Evolutionary conservation across 441 rosid species (phyloP).

Genomic region (Arabidopsis hybrid): DNA sequence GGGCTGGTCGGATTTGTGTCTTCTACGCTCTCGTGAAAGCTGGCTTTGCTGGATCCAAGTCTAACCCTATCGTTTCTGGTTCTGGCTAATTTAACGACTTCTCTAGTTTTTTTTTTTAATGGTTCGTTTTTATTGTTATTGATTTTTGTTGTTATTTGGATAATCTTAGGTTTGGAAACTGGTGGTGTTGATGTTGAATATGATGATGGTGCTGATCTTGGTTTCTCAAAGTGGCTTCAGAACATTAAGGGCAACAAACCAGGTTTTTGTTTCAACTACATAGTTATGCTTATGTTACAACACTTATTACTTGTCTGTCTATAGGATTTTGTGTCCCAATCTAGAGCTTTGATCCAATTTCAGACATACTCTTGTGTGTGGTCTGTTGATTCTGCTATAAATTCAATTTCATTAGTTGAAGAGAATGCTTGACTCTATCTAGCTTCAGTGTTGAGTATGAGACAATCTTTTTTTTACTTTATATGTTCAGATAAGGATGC

Average conservation of each 20-base stretch:
- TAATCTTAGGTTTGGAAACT: slow-evolving; percentile 56
- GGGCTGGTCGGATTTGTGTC: slow-evolving; percentile 85
- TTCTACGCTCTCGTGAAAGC: slow-evolving; percentile 78
- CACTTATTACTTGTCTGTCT: not conserved
- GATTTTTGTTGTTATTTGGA: not conserved
- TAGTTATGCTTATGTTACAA: no score
- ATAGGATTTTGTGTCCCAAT: slow-evolving; percentile 6
- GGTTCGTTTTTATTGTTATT: not conserved
- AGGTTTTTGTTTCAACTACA: slow-evolving; percentile 51
- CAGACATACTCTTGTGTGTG: not conserved
- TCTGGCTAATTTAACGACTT: not conserved
- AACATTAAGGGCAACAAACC: slow-evolving; percentile 61
- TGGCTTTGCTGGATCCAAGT: slow-evolving; percentile 85
- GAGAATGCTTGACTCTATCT: not conserved
- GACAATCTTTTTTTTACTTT: not conserved
- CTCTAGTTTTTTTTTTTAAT: not conserved
- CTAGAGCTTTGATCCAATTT: slow-evolving; percentile 2
- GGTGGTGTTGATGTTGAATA: slow-evolving; percentile 50
- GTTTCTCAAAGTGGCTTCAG: slow-evolving; percentile 81
- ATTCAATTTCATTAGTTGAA: not conserved
- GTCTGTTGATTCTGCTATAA: not conserved
- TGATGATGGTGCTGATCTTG: slow-evolving; percentile 66
- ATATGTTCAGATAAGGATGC: slow-evolving; percentile 66
- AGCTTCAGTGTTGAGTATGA: slow-evolving; percentile 9
- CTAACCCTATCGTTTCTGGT: slow-evolving; percentile 86